Conservation (phyloP, 257 asterid species). For the Lycium barbarum region DNA sequence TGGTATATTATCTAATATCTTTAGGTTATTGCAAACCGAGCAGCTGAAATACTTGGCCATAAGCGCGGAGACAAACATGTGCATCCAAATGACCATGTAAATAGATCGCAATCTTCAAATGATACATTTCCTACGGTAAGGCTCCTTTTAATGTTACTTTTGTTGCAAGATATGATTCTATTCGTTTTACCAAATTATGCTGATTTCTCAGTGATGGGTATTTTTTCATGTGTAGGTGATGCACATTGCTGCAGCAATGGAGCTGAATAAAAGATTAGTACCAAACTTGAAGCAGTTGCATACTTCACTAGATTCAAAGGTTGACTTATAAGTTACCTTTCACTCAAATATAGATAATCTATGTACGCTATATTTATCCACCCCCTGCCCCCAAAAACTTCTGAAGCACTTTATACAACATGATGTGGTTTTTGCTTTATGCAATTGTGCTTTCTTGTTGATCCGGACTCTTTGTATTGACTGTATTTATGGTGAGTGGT, state of each 20-base stretch:
- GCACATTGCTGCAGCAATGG: conserved; percentile 98
- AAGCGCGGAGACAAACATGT: conserved; percentile 87
- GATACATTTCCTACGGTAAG: conserved; percentile 99
- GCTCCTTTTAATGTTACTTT: conserved; percentile 28
- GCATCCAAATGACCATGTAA: conserved; percentile 98
- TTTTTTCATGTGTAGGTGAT: conserved; percentile 66
- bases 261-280: conserved; percentile 76
- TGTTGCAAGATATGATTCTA: conserved; percentile 28
- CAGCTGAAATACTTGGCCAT: conserved; percentile 96
- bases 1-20: conserved; percentile 31
- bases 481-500: background rate
- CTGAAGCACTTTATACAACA: background rate
- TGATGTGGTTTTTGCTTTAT: background rate
- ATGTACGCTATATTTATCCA: background rate
- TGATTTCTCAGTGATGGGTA: conserved; percentile 16
- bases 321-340: conserved; percentile 32
- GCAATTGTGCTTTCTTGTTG: background rate
- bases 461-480: background rate
- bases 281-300: conserved; percentile 91
- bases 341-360: background rate
- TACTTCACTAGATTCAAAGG: conserved; percentile 81
- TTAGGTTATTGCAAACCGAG: conserved; percentile 98
- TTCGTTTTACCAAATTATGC: conserved; percentile 6
- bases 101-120: conserved; percentile 96
- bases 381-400: background rate